A percentile compares a stretch with the other conserved stretches of the same genome.
phyloP scores from a whole-genome alignment of 805 yeast species.

The Ogataea nakhonphanomensis region DNA sequence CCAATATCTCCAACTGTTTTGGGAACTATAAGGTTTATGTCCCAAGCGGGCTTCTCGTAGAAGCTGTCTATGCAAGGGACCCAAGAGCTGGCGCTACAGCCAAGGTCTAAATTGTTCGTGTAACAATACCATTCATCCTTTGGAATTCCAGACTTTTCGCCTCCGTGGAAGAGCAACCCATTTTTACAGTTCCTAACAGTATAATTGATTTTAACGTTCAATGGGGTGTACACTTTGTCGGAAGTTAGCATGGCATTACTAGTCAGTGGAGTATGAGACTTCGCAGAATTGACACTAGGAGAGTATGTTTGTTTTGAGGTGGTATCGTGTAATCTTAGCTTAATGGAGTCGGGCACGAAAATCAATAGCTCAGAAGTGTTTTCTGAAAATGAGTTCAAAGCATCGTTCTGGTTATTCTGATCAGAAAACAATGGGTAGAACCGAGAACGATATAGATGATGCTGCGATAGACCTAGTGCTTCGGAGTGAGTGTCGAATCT shows the following conservation, averaged over 20 bases:
- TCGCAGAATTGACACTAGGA: slow-evolving; percentile 33
- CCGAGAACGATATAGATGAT: slow-evolving; percentile 54
- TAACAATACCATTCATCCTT: slow-evolving; percentile 73
- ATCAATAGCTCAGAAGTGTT: slow-evolving; percentile 65
- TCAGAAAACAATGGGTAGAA: slow-evolving; percentile 53
- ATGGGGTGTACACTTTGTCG: slow-evolving; percentile 65
- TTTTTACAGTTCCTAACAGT: slow-evolving; percentile 59
- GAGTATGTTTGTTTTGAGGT: slow-evolving; percentile 33
- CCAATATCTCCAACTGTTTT: slow-evolving; percentile 73
- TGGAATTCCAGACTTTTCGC: slow-evolving; percentile 44
- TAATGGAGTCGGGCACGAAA: slow-evolving; percentile 61
- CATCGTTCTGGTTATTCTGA: slow-evolving; percentile 31
- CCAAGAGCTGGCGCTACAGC: slow-evolving; percentile 91
- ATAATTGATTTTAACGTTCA: slow-evolving; percentile 68
- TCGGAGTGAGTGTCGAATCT: slow-evolving; percentile 41
- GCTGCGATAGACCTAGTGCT: slow-evolving; percentile 47
- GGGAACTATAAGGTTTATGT: slow-evolving; percentile 80
- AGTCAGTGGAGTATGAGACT: slow-evolving; percentile 33
- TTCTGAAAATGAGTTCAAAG: slow-evolving; percentile 25
- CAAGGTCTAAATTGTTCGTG: slow-evolving; percentile 74
- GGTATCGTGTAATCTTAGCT: slow-evolving; percentile 55
- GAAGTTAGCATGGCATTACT: slow-evolving; percentile 31
- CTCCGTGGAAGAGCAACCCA: slow-evolving; percentile 76
- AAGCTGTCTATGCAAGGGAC: slow-evolving; percentile 91
- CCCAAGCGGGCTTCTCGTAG: slow-evolving; percentile 91